Evolutionary conservation across 108 stramenopile species (phyloP).

Genomic region (Epithemia pelagica): DNA sequence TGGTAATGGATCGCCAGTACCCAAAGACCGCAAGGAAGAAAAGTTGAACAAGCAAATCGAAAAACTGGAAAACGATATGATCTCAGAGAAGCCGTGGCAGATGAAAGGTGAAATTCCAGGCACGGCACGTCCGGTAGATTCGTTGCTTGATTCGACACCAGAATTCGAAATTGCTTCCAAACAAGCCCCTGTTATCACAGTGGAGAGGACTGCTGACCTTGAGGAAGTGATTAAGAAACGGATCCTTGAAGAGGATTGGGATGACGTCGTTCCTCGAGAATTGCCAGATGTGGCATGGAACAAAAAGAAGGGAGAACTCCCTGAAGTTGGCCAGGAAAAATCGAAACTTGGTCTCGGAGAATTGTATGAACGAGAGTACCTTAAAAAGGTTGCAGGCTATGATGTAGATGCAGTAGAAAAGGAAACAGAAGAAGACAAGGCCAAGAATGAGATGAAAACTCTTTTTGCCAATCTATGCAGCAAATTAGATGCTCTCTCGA

Average conservation of each 20-base stretch:
- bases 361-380: conserved; percentile 92
- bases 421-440: conserved; percentile 77
- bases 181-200: conserved; percentile 81
- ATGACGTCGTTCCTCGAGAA: conserved; percentile 91
- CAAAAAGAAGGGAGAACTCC: conserved; percentile 70
- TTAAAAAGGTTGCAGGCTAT: conserved; percentile 82
- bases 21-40: conserved; percentile 17
- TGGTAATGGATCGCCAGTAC: not conserved
- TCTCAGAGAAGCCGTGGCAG: conserved; percentile 95
- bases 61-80: conserved; percentile 83
- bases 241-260: conserved; percentile 91
- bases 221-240: conserved; percentile 91
- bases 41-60: conserved; percentile 80
- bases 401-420: conserved; percentile 74
- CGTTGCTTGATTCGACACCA: conserved; percentile 89
- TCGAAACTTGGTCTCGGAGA: conserved; percentile 93
- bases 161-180: conserved; percentile 92
- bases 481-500: conserved; percentile 93
- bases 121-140: conserved; percentile 77
- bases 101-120: conserved; percentile 87
- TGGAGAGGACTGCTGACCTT: conserved; percentile 76
- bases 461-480: conserved; percentile 84
- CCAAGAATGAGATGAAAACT: conserved; percentile 77
- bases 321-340: conserved; percentile 96
- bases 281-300: conserved; percentile 72